Conservation (phyloP, 2,329 filamentous ascomycete genomes). For the Trichoderma endophyticum region DNA sequence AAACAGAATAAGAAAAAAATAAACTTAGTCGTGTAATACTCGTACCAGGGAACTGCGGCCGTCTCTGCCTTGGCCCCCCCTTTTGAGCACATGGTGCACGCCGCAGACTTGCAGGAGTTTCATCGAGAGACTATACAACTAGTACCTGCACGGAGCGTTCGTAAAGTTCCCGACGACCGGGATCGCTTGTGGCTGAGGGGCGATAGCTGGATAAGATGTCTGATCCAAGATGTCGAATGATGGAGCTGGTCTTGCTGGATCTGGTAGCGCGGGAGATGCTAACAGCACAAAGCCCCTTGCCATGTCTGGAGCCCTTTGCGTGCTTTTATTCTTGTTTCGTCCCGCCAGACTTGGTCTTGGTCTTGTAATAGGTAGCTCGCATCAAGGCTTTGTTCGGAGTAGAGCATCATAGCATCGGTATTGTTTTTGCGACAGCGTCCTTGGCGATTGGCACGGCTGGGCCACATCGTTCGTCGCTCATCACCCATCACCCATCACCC, state of each 20-base stretch:
- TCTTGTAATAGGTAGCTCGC: neutral
- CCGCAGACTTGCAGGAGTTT: neutral
- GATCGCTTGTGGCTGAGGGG: constrained; percentile 1
- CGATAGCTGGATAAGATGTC: constrained; percentile 1
- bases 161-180: constrained; percentile 14
- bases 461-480: fast-evolving
- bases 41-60: neutral
- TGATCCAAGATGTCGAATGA: constrained; percentile 12
- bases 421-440: neutral
- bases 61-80: neutral
- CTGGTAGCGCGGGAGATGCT: neutral
- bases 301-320: neutral
- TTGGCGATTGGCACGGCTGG: neutral
- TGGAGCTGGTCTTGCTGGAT: neutral
- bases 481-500: neutral
- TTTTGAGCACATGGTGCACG: neutral
- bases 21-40: neutral
- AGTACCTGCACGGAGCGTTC: constrained; percentile 11
- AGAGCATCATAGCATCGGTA: neutral
- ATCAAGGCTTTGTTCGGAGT: neutral
- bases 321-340: neutral
- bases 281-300: neutral
- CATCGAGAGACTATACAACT: neutral
- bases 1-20: neutral
- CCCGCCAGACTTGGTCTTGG: neutral